These are phyloP conservation scores for Penicillium coffeae DNA, from an alignment of 495 filamentous ascomycete species.

Conservation along the genomic window DNA sequence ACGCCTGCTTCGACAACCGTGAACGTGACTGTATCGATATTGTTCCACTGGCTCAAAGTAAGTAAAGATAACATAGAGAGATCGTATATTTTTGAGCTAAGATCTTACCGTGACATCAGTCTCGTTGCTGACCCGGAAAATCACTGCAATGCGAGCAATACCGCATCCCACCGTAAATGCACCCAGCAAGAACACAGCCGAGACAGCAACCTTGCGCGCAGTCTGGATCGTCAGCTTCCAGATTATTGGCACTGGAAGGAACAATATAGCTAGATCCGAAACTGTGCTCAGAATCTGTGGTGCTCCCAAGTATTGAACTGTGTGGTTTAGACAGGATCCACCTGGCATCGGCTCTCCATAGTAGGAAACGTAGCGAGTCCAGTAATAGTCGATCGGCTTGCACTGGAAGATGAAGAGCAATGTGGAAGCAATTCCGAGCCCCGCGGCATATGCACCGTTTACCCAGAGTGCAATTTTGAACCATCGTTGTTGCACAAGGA, in stretches of 20 bases:
- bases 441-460: neutral
- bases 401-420: conserved; percentile 2
- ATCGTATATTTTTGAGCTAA: neutral
- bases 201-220: conserved; percentile 1
- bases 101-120: conserved; percentile 2
- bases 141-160: conserved; percentile 1
- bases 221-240: neutral
- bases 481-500: neutral
- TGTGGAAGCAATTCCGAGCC: neutral
- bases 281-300: conserved; percentile 1
- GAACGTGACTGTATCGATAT: conserved; percentile 2
- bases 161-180: neutral
- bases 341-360: neutral
- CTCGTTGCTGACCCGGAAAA: neutral
- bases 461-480: conserved; percentile 1
- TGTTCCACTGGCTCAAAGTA: neutral
- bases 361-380: neutral
- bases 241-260: conserved; percentile 1
- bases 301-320: neutral
- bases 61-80: too few relatives aligned
- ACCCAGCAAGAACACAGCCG: conserved; percentile 1
- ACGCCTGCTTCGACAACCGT: neutral
- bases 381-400: conserved; percentile 1
- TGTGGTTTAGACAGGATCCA: neutral
- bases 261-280: conserved; percentile 1